Percentiles rank a stretch among this genome's conserved stretches.
Conservation (phyloP, 768 basidiomycete species). For the Omphalotus guepiniiformis region DNA sequence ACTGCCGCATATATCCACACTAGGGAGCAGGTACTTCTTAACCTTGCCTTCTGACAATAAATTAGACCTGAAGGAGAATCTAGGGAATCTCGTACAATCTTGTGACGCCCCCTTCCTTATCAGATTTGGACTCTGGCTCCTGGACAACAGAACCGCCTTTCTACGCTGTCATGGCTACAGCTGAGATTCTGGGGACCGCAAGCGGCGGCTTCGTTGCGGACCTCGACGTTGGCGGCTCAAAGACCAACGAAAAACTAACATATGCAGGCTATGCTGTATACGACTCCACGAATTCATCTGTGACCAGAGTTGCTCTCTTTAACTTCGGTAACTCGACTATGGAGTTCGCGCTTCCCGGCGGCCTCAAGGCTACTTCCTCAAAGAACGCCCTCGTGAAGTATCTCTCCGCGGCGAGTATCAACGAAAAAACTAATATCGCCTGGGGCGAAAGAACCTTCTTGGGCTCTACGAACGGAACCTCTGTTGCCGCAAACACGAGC, state of each 20-base stretch:
- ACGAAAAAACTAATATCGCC: slow-evolving; percentile 49
- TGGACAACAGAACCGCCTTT: slow-evolving; percentile 50
- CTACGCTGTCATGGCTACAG: slow-evolving; percentile 43
- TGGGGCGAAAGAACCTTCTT: slow-evolving; percentile 56
- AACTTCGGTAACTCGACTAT: slow-evolving; percentile 44
- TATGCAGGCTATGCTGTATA: slow-evolving; percentile 57
- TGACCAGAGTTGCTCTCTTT: slow-evolving; percentile 43
- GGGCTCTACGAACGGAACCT: slow-evolving; percentile 35
- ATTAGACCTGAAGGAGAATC: no score
- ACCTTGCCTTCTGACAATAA: no score
- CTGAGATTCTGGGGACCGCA: slow-evolving; percentile 38
- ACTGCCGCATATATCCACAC: slow-evolving; percentile 49
- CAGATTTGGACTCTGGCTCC: slow-evolving; percentile 27
- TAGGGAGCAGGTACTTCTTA: slow-evolving; percentile 35
- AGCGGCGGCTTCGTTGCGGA: slow-evolving; percentile 43
- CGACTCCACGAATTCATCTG: slow-evolving; percentile 41
- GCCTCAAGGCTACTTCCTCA: slow-evolving; percentile 18
- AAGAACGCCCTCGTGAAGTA: slow-evolving; percentile 40
- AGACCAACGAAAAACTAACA: slow-evolving; percentile 30
- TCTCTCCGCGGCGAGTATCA: slow-evolving; percentile 40
- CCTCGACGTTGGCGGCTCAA: slow-evolving; percentile 39
- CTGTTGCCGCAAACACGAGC: slow-evolving; percentile 22
- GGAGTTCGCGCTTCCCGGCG: slow-evolving; percentile 36
- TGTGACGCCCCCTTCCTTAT: slow-evolving; percentile 35
- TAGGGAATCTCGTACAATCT: slow-evolving; percentile 47